Percentiles rank a stretch among this genome's conserved stretches.
Conservation (phyloP, 2,329 filamentous ascomycete species). For the Sporothrix mexicana region DNA sequence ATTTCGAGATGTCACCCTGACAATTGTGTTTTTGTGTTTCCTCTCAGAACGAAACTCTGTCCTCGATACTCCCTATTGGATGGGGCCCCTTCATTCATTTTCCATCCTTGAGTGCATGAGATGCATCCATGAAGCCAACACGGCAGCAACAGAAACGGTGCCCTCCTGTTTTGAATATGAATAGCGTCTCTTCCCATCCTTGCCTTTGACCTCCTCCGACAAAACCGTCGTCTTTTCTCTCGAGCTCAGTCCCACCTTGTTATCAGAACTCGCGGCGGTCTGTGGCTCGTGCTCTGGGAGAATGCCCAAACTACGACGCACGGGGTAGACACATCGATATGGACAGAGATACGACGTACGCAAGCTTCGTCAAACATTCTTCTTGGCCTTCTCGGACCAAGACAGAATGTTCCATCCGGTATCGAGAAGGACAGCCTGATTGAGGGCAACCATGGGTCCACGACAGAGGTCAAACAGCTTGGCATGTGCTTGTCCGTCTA, state of each 20-base stretch:
- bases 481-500: slow-evolving; percentile 1
- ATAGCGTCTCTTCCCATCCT: background rate
- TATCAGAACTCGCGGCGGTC: slow-evolving; percentile 7
- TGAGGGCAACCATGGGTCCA: slow-evolving; percentile 12
- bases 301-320: background rate
- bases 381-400: slow-evolving; percentile 5
- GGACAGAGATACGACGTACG: background rate
- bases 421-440: slow-evolving; percentile 17
- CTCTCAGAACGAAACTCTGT: too few species aligned
- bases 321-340: background rate
- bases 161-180: slow-evolving; percentile 14
- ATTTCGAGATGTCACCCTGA: slow-evolving; percentile 15
- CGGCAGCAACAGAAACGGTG: background rate
- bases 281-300: slow-evolving; percentile 12
- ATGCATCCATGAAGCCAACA: slow-evolving; percentile 6
- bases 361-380: background rate
- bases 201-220: background rate
- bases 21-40: background rate
- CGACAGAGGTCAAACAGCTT: slow-evolving; percentile 20
- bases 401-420: slow-evolving; percentile 5
- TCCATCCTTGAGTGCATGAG: background rate
- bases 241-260: background rate
- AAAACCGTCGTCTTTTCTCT: background rate
- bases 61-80: too few species aligned
- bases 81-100: background rate